Evolutionary conservation across 495 filamentous ascomycete genomes (phyloP), one percentile per base, ranked within the genome.

Genomic region (Clohesyomyces aquaticus): DNA sequence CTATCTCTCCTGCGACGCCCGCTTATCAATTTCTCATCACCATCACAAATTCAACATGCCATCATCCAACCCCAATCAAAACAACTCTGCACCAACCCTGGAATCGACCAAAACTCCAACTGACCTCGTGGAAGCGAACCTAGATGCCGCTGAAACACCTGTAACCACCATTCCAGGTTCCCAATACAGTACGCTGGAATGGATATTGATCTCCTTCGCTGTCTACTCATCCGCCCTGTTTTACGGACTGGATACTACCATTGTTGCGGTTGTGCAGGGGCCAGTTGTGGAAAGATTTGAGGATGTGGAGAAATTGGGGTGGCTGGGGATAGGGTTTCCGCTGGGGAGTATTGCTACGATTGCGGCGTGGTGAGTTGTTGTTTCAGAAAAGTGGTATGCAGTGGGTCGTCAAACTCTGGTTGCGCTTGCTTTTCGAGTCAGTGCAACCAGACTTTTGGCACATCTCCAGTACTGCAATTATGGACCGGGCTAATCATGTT

Each of bases 171-270:
- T 4, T 25, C 23, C 23, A 12, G 18, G 10, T 8, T 16, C 26
- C 29, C 49, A 18, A 10, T 61, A 61, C 58, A 32, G 38, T 10
- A 19, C 63, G 21, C 19, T 27, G 69, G 43, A 35, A 66, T 71
- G 72, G 70, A 35, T 67, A 8, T 49, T 72, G 14, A 53, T 76
- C n/a, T 62, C 59, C 43, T 23, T 63, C 21, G 68, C 64, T 10
- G 29, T 75, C 16, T 76, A 70, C 55, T 52, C 59, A 2, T 52
- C 64, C 0, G 55, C 64, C 11, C 66, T 77, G 27, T 47, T 76
- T 4, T 79, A 76, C 52, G 77, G 72, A 21, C 66, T 79, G 19
- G 78, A 79, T 55, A 74, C 62, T 3, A 79, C 78, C 2, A 78
- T 80, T 48, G 74, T 70, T 6, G 77, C 78, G 4, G 73, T 76